Base-by-base conservation (phyloP, 257 asterid genomes). In the Plantago ovata region DNA sequence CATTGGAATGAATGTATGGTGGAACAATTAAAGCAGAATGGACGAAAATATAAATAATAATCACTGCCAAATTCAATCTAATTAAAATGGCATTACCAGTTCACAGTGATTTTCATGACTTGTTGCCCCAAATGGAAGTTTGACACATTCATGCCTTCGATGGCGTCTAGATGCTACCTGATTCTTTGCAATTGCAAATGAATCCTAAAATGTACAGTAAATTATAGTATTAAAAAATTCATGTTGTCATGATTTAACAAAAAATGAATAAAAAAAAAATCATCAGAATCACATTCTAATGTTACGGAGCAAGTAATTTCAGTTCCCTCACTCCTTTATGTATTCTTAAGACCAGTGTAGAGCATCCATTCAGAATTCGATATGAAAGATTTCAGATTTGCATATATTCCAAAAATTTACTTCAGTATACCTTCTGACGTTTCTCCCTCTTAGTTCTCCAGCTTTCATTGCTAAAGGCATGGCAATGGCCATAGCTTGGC, bases 91-190 rank as follows among this genome's bases (percentile, higher is more conserved):
- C 54, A 48, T 18, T 48, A 48, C 54, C 54, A 18, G 14, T 48
- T 48, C 54, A 48, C 54, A 48, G 54, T 48, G 28, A n/a, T 28
- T 48, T 20, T 11, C 13, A n/a, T 48, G 54, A 48, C 10, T 4
- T 15, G 9, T 48, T 28, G 54, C 19, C 33, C 20, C 23, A 18
- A 48, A 48, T 1, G 54, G 54, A 48, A 20, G 19, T 48, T 20
- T 3, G 33, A 20, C 33, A 48, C 54, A 20, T 7, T 21, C 15
- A n/a, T 48, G 54, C 33, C 54, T 16, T 14, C 33, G 20, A 18
- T 48, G 53, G 32, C 28, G 53, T 14, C 53, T 48, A 48, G 28
- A 48, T 48, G 53, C 24, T 3, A 1, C 52, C 52, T 46, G 53
- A 24, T 15, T 43, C 12, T 3, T 9, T 18, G 12, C 1, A 19